These are phyloP conservation scores for Arthromyces matolae DNA, from an alignment of 768 basidiomycete genomes.

Conservation along the genomic window DNA sequence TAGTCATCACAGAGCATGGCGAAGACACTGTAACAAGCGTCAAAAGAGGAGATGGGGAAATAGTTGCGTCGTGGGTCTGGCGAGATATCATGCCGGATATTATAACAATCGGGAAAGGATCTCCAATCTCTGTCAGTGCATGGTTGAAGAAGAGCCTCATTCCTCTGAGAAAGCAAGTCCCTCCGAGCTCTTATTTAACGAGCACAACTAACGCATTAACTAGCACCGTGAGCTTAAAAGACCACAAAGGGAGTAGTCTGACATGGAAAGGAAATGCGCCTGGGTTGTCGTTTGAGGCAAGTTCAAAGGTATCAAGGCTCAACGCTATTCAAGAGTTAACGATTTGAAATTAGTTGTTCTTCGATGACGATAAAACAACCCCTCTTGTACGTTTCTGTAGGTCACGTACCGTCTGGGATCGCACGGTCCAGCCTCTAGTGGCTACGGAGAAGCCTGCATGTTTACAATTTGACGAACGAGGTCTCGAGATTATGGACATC, in stretches of 20 bases:
- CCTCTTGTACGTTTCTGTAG: constrained; percentile 36
- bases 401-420: constrained; percentile 20
- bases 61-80: constrained; percentile 38
- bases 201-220: neutral
- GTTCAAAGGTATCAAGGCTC: constrained; percentile 4
- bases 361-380: constrained; percentile 29
- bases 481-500: constrained; percentile 31
- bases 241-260: constrained; percentile 29
- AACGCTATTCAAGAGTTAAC: neutral
- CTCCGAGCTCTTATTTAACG: neutral
- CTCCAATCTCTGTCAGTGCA: constrained; percentile 23
- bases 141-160: constrained; percentile 37
- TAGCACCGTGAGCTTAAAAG: constrained; percentile 37
- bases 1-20: constrained; percentile 32
- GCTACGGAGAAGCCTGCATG: constrained; percentile 23
- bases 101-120: constrained; percentile 31
- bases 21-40: constrained; percentile 31
- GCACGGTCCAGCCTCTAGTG: constrained; percentile 16
- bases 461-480: constrained; percentile 29
- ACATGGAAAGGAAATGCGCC: constrained; percentile 40
- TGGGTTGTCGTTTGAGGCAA: constrained; percentile 32
- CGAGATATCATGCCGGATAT: constrained; percentile 32
- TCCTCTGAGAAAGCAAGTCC: constrained; percentile 33
- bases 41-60: constrained; percentile 26
- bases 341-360: constrained; percentile 27